These are phyloP conservation scores for Asclepias syriaca DNA, from an alignment of 257 asterid genomes.

Conservation along the genomic window DNA sequence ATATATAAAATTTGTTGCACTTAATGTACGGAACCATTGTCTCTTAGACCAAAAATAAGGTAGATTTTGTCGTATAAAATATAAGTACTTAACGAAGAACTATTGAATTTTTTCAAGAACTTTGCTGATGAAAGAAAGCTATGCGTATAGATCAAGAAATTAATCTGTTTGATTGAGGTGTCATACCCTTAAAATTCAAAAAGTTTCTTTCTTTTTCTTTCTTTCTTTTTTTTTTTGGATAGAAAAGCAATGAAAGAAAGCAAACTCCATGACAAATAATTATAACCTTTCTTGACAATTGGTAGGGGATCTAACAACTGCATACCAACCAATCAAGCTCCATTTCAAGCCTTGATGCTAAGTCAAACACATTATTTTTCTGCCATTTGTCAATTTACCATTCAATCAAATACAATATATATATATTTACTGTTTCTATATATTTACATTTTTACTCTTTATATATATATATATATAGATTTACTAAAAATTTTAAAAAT, in stretches of 20 bases:
- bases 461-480: no score
- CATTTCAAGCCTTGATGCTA: constrained; percentile 26
- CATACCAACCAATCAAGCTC: constrained; percentile 55
- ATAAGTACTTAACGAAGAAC: not conserved
- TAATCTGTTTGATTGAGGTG: not conserved
- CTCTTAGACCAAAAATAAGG: not conserved
- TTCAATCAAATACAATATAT: not conserved
- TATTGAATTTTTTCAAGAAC: not conserved
- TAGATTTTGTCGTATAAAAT: not conserved
- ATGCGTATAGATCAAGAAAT: constrained; percentile 1
- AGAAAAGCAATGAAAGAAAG: constrained; percentile 19
- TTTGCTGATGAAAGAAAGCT: constrained; percentile 15
- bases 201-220: not conserved
- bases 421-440: not conserved
- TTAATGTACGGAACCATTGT: constrained; percentile 13
- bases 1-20: constrained; percentile 3
- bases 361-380: constrained; percentile 44
- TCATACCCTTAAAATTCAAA: constrained; percentile 5
- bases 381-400: constrained; percentile 34
- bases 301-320: constrained; percentile 70
- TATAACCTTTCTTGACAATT: constrained; percentile 43
- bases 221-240: not conserved
- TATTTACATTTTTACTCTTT: no score
- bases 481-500: no score
- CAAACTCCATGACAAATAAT: constrained; percentile 23